Evolutionary conservation across 139 green algal species (phyloP).

Genomic region (Tetraselmis striata): DNA sequence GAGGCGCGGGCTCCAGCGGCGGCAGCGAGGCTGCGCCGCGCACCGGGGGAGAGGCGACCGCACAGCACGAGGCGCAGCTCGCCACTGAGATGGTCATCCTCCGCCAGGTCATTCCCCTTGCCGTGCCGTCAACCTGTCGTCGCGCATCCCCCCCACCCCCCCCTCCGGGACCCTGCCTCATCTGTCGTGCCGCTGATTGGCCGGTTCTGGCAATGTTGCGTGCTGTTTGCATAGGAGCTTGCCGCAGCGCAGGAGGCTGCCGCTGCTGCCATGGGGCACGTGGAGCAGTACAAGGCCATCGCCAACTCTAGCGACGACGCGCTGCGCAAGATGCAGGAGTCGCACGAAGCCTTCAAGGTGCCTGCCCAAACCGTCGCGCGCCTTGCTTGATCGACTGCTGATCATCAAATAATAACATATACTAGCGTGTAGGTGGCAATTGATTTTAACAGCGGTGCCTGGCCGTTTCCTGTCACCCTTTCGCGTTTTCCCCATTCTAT

Average conservation of each 20-base stretch:
- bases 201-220: no score
- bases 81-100: constrained; percentile 19
- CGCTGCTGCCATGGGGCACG: constrained; percentile 38
- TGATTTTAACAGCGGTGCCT: no score
- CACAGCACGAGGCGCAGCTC: constrained; percentile 24
- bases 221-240: constrained; percentile 40
- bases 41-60: not conserved
- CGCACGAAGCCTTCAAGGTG: not conserved
- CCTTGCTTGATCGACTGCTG: no score
- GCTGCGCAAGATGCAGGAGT: constrained; percentile 27
- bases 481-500: no score
- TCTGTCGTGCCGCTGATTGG: no score
- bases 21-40: not conserved
- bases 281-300: constrained; percentile 49
- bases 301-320: constrained; percentile 42
- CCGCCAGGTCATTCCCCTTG: not conserved
- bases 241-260: constrained; percentile 42
- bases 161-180: no score
- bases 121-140: no score
- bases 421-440: no score
- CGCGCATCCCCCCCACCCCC: no score
- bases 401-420: no score
- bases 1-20: not conserved
- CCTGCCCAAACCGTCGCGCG: no score
- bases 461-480: no score